phyloP scores from a whole-genome alignment of 257 asterid species.

The Nicotiana obtusifolia region DNA sequence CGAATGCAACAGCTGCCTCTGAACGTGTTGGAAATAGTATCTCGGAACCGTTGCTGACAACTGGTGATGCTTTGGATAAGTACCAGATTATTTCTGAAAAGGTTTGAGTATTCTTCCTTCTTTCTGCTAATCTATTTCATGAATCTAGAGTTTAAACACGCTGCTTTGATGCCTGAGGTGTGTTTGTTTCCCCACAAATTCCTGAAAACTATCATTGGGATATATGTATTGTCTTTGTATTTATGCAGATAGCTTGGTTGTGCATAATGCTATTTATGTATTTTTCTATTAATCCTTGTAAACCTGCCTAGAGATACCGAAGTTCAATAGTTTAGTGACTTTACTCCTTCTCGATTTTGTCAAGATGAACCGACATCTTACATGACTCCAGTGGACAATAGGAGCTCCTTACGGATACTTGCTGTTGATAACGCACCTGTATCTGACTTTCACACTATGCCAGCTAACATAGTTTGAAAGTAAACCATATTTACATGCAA shows the following conservation, averaged over 20 bases:
- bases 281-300: background rate
- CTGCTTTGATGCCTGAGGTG: background rate
- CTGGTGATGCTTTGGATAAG: constrained; percentile 87
- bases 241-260: background rate
- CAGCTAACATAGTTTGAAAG: background rate
- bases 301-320: background rate
- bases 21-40: constrained; percentile 54
- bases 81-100: constrained; percentile 85
- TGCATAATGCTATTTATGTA: background rate
- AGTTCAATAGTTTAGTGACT: background rate
- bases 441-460: background rate
- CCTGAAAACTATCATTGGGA: background rate
- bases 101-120: constrained; percentile 32
- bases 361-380: background rate
- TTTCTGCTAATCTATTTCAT: constrained; percentile 4
- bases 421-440: background rate
- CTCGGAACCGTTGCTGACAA: constrained; percentile 60
- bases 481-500: background rate
- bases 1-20: constrained; percentile 45
- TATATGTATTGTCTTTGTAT: background rate
- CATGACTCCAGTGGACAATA: background rate
- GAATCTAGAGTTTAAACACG: background rate
- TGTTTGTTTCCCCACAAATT: background rate
- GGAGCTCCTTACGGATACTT: background rate
- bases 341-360: background rate